Evolutionary conservation across 768 basidiomycete genomes (phyloP).

Genomic region (Piloderma croceum): DNA sequence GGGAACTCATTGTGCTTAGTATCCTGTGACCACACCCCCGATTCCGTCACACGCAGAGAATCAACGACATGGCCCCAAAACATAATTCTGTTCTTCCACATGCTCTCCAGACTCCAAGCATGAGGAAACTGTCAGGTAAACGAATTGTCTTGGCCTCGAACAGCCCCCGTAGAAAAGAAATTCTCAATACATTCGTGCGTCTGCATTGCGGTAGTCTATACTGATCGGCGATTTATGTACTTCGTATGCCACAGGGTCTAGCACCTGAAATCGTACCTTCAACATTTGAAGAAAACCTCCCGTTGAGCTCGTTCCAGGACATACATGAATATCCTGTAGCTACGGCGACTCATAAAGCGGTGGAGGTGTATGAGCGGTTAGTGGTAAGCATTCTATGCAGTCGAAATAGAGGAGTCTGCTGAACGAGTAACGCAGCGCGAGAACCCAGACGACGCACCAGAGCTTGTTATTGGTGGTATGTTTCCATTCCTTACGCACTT

Average conservation of each 20-base stretch:
- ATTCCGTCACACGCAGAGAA: too few relatives aligned
- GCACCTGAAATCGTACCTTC: slow-evolving; percentile 69
- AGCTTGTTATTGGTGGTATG: slow-evolving; percentile 74
- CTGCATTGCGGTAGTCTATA: background rate
- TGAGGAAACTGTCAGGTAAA: slow-evolving; percentile 68
- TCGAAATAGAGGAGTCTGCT: slow-evolving; percentile 1
- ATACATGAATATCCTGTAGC: slow-evolving; percentile 71
- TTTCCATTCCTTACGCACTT: background rate
- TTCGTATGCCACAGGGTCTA: slow-evolving; percentile 40
- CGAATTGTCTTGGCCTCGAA: slow-evolving; percentile 81
- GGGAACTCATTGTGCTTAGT: too few relatives aligned
- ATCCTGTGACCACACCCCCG: too few relatives aligned
- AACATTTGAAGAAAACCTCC: slow-evolving; percentile 75
- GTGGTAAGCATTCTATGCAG: slow-evolving; percentile 39
- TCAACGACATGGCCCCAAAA: background rate
- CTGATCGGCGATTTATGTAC: background rate
- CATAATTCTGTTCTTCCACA: slow-evolving; percentile 52
- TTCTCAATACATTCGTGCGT: slow-evolving; percentile 72
- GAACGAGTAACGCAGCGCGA: slow-evolving; percentile 29
- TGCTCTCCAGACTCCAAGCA: slow-evolving; percentile 55
- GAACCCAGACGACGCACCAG: slow-evolving; percentile 64
- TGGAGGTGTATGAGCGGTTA: slow-evolving; percentile 84
- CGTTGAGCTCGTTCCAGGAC: slow-evolving; percentile 60
- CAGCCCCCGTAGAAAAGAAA: slow-evolving; percentile 80
- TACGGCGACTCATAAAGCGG: slow-evolving; percentile 73